A percentile compares a stretch with the other conserved stretches of the same genome.
phyloP scores from a whole-genome alignment of 208 protist genomes.

The Wallacemonas collosoma region DNA sequence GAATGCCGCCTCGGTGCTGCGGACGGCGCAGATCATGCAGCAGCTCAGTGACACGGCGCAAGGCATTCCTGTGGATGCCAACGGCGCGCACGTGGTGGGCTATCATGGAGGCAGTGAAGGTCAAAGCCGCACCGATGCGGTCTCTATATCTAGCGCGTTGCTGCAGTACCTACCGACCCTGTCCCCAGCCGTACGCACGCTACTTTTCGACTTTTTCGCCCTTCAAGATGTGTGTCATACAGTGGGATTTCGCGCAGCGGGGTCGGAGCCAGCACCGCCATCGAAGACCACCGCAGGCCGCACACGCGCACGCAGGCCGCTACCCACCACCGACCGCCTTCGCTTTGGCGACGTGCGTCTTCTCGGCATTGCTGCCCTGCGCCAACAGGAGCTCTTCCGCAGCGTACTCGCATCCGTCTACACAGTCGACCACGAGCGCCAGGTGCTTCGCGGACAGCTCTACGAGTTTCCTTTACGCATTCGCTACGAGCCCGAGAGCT shows the following conservation, averaged over 20 bases:
- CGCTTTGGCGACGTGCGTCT: constrained; percentile 76
- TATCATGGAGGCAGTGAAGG: constrained; percentile 6
- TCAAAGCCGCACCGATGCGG: neutral
- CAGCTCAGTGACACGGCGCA: constrained; percentile 28
- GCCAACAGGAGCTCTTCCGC: constrained; percentile 44
- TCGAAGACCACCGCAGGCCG: neutral
- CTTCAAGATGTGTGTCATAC: constrained; percentile 47
- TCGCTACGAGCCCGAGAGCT: constrained; percentile 50
- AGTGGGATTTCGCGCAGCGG: constrained; percentile 38
- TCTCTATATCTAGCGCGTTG: constrained; percentile 42
- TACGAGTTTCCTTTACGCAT: constrained; percentile 59
- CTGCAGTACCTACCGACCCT: constrained; percentile 54
- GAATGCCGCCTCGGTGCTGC: constrained; percentile 55
- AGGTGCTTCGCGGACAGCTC: constrained; percentile 53
- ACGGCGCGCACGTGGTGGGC: neutral
- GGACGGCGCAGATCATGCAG: constrained; percentile 59
- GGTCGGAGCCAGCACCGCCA: neutral
- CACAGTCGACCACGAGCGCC: constrained; percentile 68
- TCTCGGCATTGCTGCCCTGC: constrained; percentile 59
- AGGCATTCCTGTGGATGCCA: neutral
- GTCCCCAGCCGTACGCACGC: constrained; percentile 63
- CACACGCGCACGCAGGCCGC: too few relatives aligned
- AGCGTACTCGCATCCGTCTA: constrained; percentile 37
- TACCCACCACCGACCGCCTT: constrained; percentile 33
- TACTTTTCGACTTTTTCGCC: constrained; percentile 78